Evolutionary conservation across 768 basidiomycete genomes (phyloP), one percentile per base, ranked within the genome.

Genomic region (Hygrocybe coccinea): DNA sequence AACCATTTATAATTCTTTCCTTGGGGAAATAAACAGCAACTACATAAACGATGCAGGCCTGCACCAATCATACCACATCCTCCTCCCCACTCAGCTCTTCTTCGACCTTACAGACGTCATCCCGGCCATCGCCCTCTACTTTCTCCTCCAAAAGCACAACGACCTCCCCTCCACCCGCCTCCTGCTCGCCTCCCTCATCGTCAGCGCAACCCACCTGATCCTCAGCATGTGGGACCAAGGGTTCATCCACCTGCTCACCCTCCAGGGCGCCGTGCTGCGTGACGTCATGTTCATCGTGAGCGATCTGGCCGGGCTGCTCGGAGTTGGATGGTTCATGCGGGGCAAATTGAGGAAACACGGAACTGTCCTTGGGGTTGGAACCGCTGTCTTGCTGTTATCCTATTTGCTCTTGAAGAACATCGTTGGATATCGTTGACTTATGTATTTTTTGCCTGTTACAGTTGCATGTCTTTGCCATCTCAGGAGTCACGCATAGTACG

Each of bases 21-120:
- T 17, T 7, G 19, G 12, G 25, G 29, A 29, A 29, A 4, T 29
- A 29, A n/a, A n/a, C 8, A 54, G 52, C 52, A 54, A 54, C 25
- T 54, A 54, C 25, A 54, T 54, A 38, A 54, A 54, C 29, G 52
- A 54, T 29, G 39, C 52, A 3, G 52, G 52, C 11, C 52, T 44
- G 7, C 39, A 44, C 24, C 7, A 43, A 25, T 24, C 52, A 19
- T 54, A 54, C 52, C 37, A 54, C 22, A 44, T 54, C 38, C 44
- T 54, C 39, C 52, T 54, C 11, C 52, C 52, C 7, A 54, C 52
- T 10, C 52, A 54, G 33, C 10, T 43, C n/a, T 54, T 54, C 25
- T 54, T 54, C 39, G 19, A 54, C 41, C 2, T 44, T 17, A 54
- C 52, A 8, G 52, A 54, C 41, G 33, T 54, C 38, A 54, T 54